Base-by-base conservation (phyloP, 352 stramenopile species). In the Pythium myriotylum region DNA sequence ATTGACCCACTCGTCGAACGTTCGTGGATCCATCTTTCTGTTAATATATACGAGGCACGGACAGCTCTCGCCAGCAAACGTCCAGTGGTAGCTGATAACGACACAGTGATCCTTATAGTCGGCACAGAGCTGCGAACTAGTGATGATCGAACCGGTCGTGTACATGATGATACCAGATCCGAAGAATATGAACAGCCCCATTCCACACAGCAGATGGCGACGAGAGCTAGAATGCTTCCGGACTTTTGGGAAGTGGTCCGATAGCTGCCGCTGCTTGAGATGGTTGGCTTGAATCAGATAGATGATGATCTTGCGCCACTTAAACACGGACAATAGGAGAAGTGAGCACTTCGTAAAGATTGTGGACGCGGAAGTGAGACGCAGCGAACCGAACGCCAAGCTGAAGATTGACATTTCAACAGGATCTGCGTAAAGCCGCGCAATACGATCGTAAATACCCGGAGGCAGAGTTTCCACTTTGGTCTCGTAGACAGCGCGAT, bases 1-100 rank as follows among this genome's bases (percentile, higher is more conserved):
- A 24, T 66, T 37, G 7, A 62, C 19, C 63, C 68, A 75, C 3
- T 61, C 49, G 5, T 41, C n/a, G 20, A 61, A 72, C 3, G 32
- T 56, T 0, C 42, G 9, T 3, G 48, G 42, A 10, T 29, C 20
- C 6, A 37, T 10, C 16, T 66, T 33, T 3, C 63, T 57, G 16
- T 70, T 51, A 7, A 75, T 65, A 42, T 57, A 75, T 24, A 75
- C 68, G 17, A 70, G 50, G 40, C 68, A 75, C 43, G 63, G 45
- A 41, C 68, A 75, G 2, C n/a, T n/a, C n/a, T 58, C 42, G 32
- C 32, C 20, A 5, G 20, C 53, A 26, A 27, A 22, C 12, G 50
- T 51, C 67, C 67, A 72, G 3, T 17, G 23, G 22, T 64, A 69
- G n/a, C 47, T 58, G 5, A 69, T 24, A 10, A 69, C 50, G n/a